These are phyloP conservation scores for Suillus weaverae DNA, from an alignment of 768 basidiomycete genomes.

Conservation along the genomic window DNA sequence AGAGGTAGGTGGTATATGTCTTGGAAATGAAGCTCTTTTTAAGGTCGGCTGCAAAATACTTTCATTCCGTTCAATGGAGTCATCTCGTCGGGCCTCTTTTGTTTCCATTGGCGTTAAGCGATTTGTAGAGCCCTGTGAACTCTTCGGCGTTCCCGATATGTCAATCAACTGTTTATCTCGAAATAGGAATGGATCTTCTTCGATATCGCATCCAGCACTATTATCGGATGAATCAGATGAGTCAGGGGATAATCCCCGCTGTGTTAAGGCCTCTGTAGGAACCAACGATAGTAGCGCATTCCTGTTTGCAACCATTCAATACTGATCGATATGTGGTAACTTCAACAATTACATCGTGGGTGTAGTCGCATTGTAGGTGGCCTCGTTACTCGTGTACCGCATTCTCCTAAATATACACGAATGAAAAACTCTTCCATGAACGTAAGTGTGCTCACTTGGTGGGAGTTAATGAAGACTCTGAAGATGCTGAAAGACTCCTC, in stretches of 20 bases:
- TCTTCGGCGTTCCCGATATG: neutral
- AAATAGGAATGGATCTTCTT: neutral
- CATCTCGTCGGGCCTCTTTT: neutral
- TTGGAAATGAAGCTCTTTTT: neutral
- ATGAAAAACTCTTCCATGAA: no score
- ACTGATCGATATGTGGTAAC: neutral
- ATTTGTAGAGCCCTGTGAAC: conserved; percentile 11
- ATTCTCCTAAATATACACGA: neutral
- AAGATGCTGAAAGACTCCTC: conserved; percentile 21
- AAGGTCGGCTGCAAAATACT: neutral
- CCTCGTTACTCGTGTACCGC: neutral
- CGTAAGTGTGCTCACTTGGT: conserved; percentile 22
- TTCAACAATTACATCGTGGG: conserved; percentile 6
- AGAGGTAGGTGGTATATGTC: conserved; percentile 3
- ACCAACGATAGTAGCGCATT: neutral
- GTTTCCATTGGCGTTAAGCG: conserved; percentile 15
- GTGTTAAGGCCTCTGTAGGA: neutral
- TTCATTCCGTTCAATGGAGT: neutral
- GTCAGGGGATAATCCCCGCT: neutral
- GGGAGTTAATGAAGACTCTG: conserved; percentile 12
- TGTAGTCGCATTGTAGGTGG: conserved; percentile 1
- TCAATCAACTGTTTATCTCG: neutral
- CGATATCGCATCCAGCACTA: neutral
- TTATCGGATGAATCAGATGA: neutral
- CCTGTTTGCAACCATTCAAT: conserved; percentile 8